A percentile compares a stretch with the other conserved stretches of the same genome.
Evolutionary conservation across 2,329 filamentous ascomycete species (phyloP).

Genomic region (Xylogone sp.): DNA sequence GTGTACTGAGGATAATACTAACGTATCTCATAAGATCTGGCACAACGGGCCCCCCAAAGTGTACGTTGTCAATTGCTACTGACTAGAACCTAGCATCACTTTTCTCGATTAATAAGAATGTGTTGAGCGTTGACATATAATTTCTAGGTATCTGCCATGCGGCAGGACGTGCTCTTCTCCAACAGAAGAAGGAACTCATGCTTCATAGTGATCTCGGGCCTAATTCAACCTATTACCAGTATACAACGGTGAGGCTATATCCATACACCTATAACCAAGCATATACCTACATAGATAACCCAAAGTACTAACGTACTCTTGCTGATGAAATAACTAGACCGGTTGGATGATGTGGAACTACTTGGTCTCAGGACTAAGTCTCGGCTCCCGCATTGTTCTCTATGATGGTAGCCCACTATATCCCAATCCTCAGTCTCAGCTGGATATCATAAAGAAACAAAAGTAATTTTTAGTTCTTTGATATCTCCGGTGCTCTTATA

Average conservation of each 20-base stretch:
- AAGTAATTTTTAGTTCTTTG: too few species aligned
- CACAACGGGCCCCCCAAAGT: constrained; percentile 77
- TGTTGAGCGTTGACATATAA: too few species aligned
- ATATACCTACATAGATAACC: too few species aligned
- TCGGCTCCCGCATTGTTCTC: neutral
- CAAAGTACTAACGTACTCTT: too few species aligned
- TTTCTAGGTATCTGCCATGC: constrained; percentile 54
- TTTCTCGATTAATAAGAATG: too few species aligned
- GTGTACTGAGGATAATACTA: too few species aligned
- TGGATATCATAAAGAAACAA: neutral
- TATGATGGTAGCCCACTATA: constrained; percentile 2
- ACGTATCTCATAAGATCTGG: neutral
- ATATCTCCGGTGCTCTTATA: neutral
- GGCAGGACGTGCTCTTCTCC: constrained; percentile 59
- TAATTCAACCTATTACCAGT: constrained; percentile 45
- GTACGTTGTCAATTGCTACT: too few species aligned
- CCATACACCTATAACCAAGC: neutral
- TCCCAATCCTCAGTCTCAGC: neutral
- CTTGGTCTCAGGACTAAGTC: constrained; percentile 35
- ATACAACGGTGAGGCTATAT: constrained; percentile 38
- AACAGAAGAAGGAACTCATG: constrained; percentile 52
- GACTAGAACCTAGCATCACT: too few species aligned
- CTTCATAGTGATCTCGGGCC: constrained; percentile 43
- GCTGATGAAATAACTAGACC: constrained; percentile 32
- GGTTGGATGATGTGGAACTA: constrained; percentile 84